Percentiles rank a stretch among this genome's conserved stretches.
Evolutionary conservation across 352 stramenopile genomes (phyloP).

Genomic region (Globisporangium orthogonon): DNA sequence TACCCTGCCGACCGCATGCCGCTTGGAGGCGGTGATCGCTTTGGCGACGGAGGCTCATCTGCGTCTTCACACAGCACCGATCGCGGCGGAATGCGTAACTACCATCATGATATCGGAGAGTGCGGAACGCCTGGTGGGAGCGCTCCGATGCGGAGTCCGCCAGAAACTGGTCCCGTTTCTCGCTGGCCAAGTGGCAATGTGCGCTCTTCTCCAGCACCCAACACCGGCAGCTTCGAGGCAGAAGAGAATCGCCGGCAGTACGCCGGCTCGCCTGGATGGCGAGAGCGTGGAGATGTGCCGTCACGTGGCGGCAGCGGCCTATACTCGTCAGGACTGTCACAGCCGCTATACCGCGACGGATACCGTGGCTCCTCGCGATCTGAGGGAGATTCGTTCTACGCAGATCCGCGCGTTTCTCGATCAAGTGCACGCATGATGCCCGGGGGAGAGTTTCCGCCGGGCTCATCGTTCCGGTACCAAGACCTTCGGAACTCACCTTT

Average conservation of each 20-base stretch:
- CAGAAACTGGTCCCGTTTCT: background rate
- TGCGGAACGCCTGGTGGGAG: conserved; percentile 1
- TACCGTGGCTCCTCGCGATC: background rate
- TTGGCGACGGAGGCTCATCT: background rate
- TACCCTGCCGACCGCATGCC: conserved; percentile 5
- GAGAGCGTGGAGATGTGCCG: conserved; percentile 17
- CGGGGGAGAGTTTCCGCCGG: background rate
- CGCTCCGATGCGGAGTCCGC: background rate
- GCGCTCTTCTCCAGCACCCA: background rate
- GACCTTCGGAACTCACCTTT: background rate
- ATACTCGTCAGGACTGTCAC: background rate
- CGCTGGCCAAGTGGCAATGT: conserved; percentile 1
- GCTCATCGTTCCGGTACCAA: conserved; percentile 9
- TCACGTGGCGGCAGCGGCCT: background rate
- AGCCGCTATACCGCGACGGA: background rate
- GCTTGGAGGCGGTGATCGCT: background rate
- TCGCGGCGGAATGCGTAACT: background rate
- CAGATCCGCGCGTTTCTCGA: background rate
- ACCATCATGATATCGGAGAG: conserved; percentile 1
- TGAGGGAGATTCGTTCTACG: conserved; percentile 5
- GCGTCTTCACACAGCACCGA: background rate
- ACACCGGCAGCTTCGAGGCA: background rate
- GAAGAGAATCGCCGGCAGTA: conserved; percentile 27
- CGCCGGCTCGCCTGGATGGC: conserved; percentile 29
- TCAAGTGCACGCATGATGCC: background rate